These are phyloP conservation scores for Fusarium citri DNA, from an alignment of 2,329 filamentous ascomycete genomes.

Conservation along the genomic window DNA sequence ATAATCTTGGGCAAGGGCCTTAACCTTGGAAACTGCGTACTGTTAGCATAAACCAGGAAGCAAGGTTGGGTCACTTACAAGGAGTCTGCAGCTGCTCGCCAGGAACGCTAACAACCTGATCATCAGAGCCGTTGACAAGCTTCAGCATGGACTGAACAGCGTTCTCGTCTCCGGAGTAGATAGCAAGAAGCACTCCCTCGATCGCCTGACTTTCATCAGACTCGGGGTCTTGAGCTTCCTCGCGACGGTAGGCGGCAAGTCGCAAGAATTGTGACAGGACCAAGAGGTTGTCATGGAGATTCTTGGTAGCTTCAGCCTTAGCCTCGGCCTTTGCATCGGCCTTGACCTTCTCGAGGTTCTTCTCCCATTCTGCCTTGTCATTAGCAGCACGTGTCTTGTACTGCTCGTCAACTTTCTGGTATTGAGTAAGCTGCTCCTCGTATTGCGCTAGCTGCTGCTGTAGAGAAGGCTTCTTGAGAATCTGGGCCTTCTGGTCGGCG, in stretches of 20 bases:
- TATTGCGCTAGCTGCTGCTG: constrained; percentile 74
- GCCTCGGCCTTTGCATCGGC: constrained; percentile 64
- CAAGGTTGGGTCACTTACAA: constrained; percentile 68
- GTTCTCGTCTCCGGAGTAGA: constrained; percentile 81
- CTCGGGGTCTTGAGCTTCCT: constrained; percentile 73
- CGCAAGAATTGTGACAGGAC: constrained; percentile 83
- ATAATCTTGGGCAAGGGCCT: constrained; percentile 64
- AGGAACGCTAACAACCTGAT: constrained; percentile 72
- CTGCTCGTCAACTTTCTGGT: constrained; percentile 80
- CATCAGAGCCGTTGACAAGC: constrained; percentile 77
- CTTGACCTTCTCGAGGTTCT: constrained; percentile 67
- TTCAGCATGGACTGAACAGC: constrained; percentile 82
- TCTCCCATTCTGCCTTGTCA: constrained; percentile 71
- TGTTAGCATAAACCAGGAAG: constrained; percentile 34
- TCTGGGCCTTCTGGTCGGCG: constrained; percentile 80
- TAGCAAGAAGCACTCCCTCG: constrained; percentile 80
- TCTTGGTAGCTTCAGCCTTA: constrained; percentile 63
- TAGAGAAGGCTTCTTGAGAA: constrained; percentile 80
- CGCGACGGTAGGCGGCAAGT: constrained; percentile 79
- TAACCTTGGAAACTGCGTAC: constrained; percentile 52
- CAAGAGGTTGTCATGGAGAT: constrained; percentile 73
- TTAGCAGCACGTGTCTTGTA: constrained; percentile 70
- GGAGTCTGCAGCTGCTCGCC: constrained; percentile 75
- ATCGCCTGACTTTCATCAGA: constrained; percentile 82
- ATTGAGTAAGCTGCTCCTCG: constrained; percentile 79